phyloP scores from a whole-genome alignment of 257 asterid genomes.

The Solanum medicagineum region DNA sequence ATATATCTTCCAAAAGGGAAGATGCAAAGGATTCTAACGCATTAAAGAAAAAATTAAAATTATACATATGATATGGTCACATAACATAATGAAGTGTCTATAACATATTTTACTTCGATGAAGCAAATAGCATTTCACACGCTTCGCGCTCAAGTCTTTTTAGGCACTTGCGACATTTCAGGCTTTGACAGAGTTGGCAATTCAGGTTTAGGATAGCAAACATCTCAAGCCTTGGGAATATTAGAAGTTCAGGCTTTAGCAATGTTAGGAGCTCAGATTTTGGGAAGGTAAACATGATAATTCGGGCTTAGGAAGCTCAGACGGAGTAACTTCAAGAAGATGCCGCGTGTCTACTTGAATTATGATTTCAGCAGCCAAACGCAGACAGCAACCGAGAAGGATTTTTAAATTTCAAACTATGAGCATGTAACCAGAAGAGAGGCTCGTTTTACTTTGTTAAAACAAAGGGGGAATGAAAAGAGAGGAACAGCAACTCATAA shows the following conservation, averaged over 20 bases:
- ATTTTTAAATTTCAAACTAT: too few species aligned
- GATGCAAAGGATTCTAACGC: not conserved
- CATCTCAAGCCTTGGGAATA: not conserved
- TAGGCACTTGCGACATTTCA: not conserved
- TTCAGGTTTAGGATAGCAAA: not conserved
- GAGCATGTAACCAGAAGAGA: too few species aligned
- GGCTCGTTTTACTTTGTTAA: too few species aligned
- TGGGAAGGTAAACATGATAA: not conserved
- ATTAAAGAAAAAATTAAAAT: not conserved
- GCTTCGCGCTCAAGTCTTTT: not conserved
- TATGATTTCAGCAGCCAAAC: too few species aligned
- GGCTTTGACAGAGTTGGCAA: not conserved
- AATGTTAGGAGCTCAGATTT: not conserved
- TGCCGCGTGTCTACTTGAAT: not conserved
- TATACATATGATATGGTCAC: not conserved
- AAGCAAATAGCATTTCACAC: not conserved
- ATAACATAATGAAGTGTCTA: not conserved
- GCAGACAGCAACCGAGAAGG: too few species aligned
- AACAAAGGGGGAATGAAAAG: too few species aligned
- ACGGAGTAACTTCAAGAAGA: not conserved
- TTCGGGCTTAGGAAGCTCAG: slow-evolving; percentile 2
- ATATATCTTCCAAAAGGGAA: not conserved
- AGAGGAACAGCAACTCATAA: too few species aligned
- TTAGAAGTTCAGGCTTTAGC: not conserved
- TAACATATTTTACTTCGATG: not conserved